These are phyloP conservation scores for Fragilariopsis cylindrus DNA, from an alignment of 108 stramenopile genomes.

Conservation along the genomic window DNA sequence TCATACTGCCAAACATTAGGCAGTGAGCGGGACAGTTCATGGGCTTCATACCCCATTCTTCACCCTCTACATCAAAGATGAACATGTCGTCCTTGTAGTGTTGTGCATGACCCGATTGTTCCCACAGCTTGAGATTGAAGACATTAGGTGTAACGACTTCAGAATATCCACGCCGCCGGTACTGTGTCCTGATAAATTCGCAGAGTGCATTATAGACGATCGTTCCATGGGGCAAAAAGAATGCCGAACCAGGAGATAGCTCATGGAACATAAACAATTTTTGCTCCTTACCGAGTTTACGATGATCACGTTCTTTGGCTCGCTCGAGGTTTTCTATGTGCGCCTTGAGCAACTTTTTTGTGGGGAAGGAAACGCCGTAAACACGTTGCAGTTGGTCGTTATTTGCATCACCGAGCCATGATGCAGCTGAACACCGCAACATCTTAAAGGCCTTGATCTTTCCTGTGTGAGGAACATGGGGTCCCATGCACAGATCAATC, in stretches of 20 bases:
- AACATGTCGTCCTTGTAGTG: conserved; percentile 99
- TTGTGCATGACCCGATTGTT: conserved; percentile 95
- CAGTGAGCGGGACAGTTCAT: conserved; percentile 99
- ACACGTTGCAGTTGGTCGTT: conserved; percentile 98
- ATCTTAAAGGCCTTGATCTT: conserved; percentile 95
- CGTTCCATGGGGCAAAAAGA: conserved; percentile 97
- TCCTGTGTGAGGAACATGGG: conserved; percentile 95
- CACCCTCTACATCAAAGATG: conserved; percentile 92
- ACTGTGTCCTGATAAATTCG: conserved; percentile 92
- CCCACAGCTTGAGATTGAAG: conserved; percentile 98
- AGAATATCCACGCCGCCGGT: conserved; percentile 96
- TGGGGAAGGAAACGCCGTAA: conserved; percentile 98
- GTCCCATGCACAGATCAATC: conserved; percentile 98
- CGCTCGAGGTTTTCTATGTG: conserved; percentile 84
- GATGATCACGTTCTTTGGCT: conserved; percentile 98
- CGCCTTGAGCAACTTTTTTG: conserved; percentile 95
- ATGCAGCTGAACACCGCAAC: conserved; percentile 87
- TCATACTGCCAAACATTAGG: conserved; percentile 87
- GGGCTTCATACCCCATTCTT: conserved; percentile 97
- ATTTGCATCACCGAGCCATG: conserved; percentile 97
- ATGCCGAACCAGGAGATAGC: conserved; percentile 94
- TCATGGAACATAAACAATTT: conserved; percentile 98
- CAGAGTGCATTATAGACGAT: conserved; percentile 98
- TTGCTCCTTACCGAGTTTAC: conserved; percentile 90
- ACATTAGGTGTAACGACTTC: conserved; percentile 99